These are phyloP conservation scores for Pseudocercospora musae DNA, from an alignment of 2,329 filamentous ascomycete genomes.

Conservation along the genomic window DNA sequence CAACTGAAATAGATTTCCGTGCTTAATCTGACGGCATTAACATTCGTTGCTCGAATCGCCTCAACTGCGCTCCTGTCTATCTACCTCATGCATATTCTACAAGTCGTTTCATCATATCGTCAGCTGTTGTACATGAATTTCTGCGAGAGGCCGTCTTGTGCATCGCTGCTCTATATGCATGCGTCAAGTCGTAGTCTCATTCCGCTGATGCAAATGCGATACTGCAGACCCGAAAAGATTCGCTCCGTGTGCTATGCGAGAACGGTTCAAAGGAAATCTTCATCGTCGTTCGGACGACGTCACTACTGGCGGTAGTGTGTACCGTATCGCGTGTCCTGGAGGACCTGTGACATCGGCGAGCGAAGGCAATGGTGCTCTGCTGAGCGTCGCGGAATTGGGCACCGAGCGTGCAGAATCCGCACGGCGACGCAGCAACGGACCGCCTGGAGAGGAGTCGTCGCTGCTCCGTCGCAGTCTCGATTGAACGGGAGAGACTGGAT, in stretches of 20 bases:
- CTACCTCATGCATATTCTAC: not conserved
- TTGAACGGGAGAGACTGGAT: constrained; percentile 30
- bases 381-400: constrained; percentile 16
- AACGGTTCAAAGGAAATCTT: constrained; percentile 3
- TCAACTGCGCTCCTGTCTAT: not conserved
- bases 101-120: constrained; percentile 4
- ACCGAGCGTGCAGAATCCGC: constrained; percentile 35
- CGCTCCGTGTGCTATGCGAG: constrained; percentile 14
- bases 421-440: constrained; percentile 22
- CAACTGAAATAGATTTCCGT: too few relatives aligned
- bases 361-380: constrained; percentile 27
- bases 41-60: not conserved
- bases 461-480: constrained; percentile 28
- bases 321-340: constrained; percentile 20
- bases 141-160: not conserved
- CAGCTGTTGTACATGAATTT: constrained; percentile 2
- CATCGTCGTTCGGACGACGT: constrained; percentile 28
- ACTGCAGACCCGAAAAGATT: not conserved
- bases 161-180: constrained; percentile 6
- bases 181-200: constrained; percentile 4
- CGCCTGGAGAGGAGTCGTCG: constrained; percentile 26
- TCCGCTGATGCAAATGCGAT: constrained; percentile 11
- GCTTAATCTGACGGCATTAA: not conserved
- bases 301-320: constrained; percentile 32
- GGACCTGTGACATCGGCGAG: constrained; percentile 28